phyloP scores from a whole-genome alignment of 2,329 filamentous ascomycete species.

The Neophaeococcomyces aloes region DNA sequence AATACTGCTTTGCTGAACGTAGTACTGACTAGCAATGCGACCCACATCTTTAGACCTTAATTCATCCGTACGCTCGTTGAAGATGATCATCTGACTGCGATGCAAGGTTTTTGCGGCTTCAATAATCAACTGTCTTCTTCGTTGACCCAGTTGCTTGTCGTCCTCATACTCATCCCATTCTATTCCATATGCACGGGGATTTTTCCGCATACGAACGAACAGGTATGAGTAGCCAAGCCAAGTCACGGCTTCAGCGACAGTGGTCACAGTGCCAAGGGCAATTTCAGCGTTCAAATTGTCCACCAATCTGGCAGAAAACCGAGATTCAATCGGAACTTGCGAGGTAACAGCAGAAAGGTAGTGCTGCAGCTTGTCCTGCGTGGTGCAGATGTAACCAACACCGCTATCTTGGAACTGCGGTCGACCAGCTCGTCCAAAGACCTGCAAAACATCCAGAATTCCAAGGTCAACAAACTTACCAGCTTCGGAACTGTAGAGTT shows the following conservation, averaged over 20 bases:
- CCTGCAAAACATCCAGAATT: constrained; percentile 92
- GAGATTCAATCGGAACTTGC: constrained; percentile 95
- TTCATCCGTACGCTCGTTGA: constrained; percentile 88
- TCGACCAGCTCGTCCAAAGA: constrained; percentile 94
- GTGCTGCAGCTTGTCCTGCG: constrained; percentile 82
- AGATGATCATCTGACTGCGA: constrained; percentile 97
- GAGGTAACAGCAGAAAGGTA: constrained; percentile 90
- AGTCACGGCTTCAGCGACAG: constrained; percentile 81
- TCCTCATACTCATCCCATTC: constrained; percentile 85
- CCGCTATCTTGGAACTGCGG: constrained; percentile 96
- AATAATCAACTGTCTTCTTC: constrained; percentile 74
- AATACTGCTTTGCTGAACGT: constrained; percentile 85
- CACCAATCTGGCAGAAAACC: constrained; percentile 83
- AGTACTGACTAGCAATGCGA: constrained; percentile 93
- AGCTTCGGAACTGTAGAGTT: constrained; percentile 90
- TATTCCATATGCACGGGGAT: constrained; percentile 85
- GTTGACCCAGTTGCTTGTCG: constrained; percentile 76
- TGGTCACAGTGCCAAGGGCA: constrained; percentile 85
- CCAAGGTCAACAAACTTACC: constrained; percentile 95
- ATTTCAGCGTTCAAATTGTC: constrained; percentile 97
- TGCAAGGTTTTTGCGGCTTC: constrained; percentile 80
- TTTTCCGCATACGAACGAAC: constrained; percentile 91
- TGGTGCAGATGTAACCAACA: constrained; percentile 97
- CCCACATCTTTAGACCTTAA: constrained; percentile 90
- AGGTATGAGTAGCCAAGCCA: constrained; percentile 98